Percentiles rank a stretch among this genome's conserved stretches.
These are phyloP conservation scores for Emydomyces testavorans DNA, from an alignment of 2,329 filamentous ascomycete genomes.

Conservation along the genomic window DNA sequence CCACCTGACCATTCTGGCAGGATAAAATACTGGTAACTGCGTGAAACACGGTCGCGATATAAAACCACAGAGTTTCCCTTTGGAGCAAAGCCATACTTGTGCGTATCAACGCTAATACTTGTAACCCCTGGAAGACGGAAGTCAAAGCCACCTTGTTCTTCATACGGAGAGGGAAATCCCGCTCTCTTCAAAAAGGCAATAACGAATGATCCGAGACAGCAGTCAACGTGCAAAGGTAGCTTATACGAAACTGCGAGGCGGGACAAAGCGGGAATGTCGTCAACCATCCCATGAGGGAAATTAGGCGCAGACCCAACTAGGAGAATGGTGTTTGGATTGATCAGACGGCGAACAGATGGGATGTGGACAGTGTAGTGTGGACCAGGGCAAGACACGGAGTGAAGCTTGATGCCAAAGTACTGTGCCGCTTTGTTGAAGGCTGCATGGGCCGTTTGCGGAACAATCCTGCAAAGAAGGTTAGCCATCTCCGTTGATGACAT, in stretches of 20 bases:
- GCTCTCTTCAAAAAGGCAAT: slow-evolving; percentile 83
- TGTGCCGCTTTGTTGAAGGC: slow-evolving; percentile 90
- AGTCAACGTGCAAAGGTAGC: slow-evolving; percentile 88
- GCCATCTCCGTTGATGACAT: not conserved
- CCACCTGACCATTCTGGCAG: slow-evolving; percentile 90
- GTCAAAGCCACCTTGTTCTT: slow-evolving; percentile 72
- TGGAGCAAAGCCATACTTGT: slow-evolving; percentile 97
- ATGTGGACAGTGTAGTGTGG: slow-evolving; percentile 77
- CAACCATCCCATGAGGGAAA: slow-evolving; percentile 96
- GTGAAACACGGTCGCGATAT: slow-evolving; percentile 68
- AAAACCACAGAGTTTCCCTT: slow-evolving; percentile 93
- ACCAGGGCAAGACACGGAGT: slow-evolving; percentile 75
- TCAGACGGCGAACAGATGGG: slow-evolving; percentile 62
- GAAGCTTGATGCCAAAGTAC: slow-evolving; percentile 95
- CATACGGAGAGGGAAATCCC: slow-evolving; percentile 55
- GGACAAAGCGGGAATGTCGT: slow-evolving; percentile 79
- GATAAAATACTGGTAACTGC: slow-evolving; percentile 93
- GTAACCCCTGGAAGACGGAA: slow-evolving; percentile 91
- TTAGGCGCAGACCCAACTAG: slow-evolving; percentile 93
- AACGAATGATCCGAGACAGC: slow-evolving; percentile 91
- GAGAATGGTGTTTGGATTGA: slow-evolving; percentile 88
- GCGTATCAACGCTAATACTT: slow-evolving; percentile 90
- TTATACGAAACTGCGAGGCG: slow-evolving; percentile 67
- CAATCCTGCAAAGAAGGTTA: slow-evolving; percentile 50
- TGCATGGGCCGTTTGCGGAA: slow-evolving; percentile 88